phyloP scores from a whole-genome alignment of 306 rosid genomes.

The Malus sylvestris region DNA sequence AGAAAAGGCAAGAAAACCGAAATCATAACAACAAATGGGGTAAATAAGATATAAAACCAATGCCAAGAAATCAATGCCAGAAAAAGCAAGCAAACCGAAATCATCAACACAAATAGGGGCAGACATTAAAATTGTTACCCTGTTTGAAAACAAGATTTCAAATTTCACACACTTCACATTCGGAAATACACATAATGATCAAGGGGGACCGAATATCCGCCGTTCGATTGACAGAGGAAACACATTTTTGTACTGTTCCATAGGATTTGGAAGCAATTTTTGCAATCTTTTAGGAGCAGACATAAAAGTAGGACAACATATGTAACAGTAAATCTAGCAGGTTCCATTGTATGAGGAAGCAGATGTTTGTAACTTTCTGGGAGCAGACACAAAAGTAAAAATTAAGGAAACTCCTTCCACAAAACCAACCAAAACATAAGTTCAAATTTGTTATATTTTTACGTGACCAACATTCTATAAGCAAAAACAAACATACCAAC shows the following conservation, averaged over 20 bases:
- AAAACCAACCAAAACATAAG: conserved; percentile 11
- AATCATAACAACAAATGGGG: background rate
- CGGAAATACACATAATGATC: background rate
- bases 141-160: background rate
- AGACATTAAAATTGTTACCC: background rate
- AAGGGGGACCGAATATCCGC: background rate
- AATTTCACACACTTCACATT: conserved; percentile 11
- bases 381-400: conserved; percentile 40
- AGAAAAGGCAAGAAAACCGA: background rate
- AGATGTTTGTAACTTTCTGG: conserved; percentile 16
- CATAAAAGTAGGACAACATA: conserved; percentile 26
- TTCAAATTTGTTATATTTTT: background rate
- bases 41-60: background rate
- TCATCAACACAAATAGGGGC: background rate
- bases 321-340: background rate
- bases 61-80: background rate
- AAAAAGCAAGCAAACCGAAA: background rate
- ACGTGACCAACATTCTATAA: background rate
- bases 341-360: conserved; percentile 15
- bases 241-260: conserved; percentile 20
- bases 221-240: conserved; percentile 11
- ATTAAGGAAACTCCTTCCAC: conserved; percentile 36
- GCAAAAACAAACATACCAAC: background rate
- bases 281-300: conserved; percentile 28
- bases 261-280: conserved; percentile 27